Evolutionary conservation across 2,329 filamentous ascomycete species (phyloP), one percentile per base, ranked within the genome.

Genomic region (Exophiala aquamarina): DNA sequence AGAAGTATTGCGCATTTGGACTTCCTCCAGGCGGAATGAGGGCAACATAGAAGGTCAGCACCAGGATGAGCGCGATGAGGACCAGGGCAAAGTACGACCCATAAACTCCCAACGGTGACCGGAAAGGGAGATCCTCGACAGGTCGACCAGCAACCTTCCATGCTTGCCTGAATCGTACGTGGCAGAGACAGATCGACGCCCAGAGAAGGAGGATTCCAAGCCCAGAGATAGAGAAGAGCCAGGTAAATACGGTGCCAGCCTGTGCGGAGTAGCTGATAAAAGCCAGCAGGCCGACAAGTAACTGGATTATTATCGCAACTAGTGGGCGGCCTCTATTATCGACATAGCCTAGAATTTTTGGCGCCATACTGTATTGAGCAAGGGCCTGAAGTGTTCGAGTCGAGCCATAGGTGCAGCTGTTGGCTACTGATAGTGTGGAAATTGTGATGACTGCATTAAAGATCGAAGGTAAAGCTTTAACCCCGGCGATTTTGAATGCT

Each of bases 361-460:
- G 90, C 0, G 87, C 90, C 65, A 93, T 89, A 47, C 83, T 79
- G 66, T 93, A 89, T 64, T 95, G 89, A 35, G 91, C 90, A 2
- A 96, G 79, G 3, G 91, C 90, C 20, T 89, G 89, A 6, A 96
- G 80, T 2, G 91, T 96, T 59, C 92, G 84, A 1, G 89, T 94
- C 19, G 88, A 92, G 28, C 89, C 92, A 61, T 94, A 96, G 49
- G 96, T 86, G 55, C 89, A 84, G 6, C 88, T 92, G 68, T 95
- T 95, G 47, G 90, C 89, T 50, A 96, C 91, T 1, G 88, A 93
- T 19, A 96, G 73, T 20, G 95, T 90, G 15, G 90, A 86, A 51
- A 95, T 82, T 63, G 95, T 82, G 65, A 96, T 95, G 51, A 96
- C 89, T 13, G 82, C 83, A 68, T 97, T 96, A 86, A 96, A 94